phyloP scores from a whole-genome alignment of 164 flowering plant species.

The Umbellularia californica region DNA sequence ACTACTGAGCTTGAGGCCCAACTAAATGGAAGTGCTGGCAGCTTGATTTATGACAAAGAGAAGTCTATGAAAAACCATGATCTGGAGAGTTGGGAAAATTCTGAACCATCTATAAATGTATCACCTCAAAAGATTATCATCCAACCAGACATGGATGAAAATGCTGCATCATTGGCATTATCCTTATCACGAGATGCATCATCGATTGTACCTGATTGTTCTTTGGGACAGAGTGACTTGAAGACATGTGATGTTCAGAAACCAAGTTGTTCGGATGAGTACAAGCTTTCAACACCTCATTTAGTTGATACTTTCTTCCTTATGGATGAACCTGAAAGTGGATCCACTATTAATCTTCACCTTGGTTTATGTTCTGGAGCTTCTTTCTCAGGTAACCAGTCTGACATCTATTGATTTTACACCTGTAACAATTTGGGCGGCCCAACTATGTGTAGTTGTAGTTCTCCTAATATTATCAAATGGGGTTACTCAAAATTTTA shows the following conservation, averaged over 20 bases:
- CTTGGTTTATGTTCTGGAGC: constrained; percentile 36
- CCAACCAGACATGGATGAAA: constrained; percentile 23
- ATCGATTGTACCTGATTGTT: constrained; percentile 17
- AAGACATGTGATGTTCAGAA: constrained; percentile 19
- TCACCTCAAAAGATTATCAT: constrained; percentile 5
- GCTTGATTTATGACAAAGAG: constrained; percentile 1
- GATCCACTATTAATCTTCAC: constrained; percentile 32
- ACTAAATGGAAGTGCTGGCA: background rate
- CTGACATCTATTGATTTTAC: background rate
- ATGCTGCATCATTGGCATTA: constrained; percentile 25
- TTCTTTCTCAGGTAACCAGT: constrained; percentile 33
- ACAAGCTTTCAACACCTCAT: constrained; percentile 13
- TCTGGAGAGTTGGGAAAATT: constrained; percentile 4
- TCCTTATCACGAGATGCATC: constrained; percentile 34
- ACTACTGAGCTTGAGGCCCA: constrained; percentile 12
- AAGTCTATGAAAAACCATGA: background rate
- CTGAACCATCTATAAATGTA: background rate
- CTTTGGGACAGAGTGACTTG: constrained; percentile 18
- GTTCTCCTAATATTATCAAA: too few species aligned
- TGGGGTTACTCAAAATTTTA: too few species aligned
- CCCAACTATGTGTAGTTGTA: background rate
- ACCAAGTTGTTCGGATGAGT: constrained; percentile 15
- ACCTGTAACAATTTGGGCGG: background rate
- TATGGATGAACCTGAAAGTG: constrained; percentile 22
- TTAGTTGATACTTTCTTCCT: constrained; percentile 8